Evolutionary conservation across 148 eudicot species (phyloP).

Genomic region (Rhododendron williamsianum): DNA sequence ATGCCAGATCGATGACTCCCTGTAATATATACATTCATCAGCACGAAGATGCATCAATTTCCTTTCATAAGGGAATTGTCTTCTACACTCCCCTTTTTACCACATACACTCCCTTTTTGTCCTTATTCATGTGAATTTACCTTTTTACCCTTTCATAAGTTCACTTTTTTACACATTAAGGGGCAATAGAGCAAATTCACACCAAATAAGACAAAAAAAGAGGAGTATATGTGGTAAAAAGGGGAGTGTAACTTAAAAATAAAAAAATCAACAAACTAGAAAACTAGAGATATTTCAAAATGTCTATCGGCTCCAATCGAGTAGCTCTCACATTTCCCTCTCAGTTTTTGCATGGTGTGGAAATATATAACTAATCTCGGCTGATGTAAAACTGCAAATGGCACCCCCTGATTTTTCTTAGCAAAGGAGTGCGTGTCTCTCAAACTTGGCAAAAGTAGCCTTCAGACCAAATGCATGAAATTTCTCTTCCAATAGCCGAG

Average conservation of each 20-base stretch:
- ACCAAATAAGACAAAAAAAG: too few relatives aligned
- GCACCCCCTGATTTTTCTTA: background rate
- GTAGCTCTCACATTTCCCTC: background rate
- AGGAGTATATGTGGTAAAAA: too few relatives aligned
- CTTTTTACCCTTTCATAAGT: too few relatives aligned
- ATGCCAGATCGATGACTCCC: slow-evolving; percentile 81
- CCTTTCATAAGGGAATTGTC: too few relatives aligned
- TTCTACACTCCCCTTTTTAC: too few relatives aligned
- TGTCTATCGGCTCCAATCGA: background rate
- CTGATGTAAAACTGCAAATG: background rate
- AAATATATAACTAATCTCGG: background rate
- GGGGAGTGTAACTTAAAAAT: too few relatives aligned
- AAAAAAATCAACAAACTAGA: background rate
- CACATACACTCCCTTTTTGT: too few relatives aligned
- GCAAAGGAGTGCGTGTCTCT: background rate
- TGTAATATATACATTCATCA: slow-evolving; percentile 12
- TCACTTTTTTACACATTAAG: too few relatives aligned
- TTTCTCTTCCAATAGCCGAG: background rate
- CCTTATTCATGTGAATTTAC: too few relatives aligned
- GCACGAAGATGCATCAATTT: background rate
- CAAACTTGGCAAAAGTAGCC: background rate
- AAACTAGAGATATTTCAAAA: background rate
- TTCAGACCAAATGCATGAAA: background rate
- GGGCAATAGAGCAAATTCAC: too few relatives aligned
- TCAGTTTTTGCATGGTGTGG: background rate